A percentile compares a stretch with the other conserved stretches of the same genome.
Conservation (phyloP, 352 stramenopile species). For the Globisporangium spiculum region DNA sequence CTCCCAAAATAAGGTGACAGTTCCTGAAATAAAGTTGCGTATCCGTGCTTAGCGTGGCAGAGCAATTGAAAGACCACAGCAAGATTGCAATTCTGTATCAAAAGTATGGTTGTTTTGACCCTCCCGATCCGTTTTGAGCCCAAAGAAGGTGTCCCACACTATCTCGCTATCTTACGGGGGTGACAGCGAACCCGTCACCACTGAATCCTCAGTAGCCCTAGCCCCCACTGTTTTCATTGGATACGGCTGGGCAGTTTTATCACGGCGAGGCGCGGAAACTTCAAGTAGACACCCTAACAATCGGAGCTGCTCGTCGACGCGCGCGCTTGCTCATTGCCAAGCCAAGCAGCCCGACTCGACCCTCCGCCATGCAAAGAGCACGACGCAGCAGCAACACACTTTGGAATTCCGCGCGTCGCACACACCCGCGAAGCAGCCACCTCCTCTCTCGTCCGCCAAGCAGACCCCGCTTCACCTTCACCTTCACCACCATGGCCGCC, state of each 20-base stretch:
- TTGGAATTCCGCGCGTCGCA: slow-evolving; percentile 24
- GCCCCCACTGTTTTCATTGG: slow-evolving; percentile 13
- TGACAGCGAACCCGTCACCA: slow-evolving; percentile 17
- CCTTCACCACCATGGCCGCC: slow-evolving; percentile 29
- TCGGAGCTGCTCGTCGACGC: slow-evolving; percentile 1
- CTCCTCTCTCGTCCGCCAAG: slow-evolving; percentile 6
- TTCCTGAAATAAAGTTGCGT: too few species aligned
- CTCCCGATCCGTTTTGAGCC: too few species aligned
- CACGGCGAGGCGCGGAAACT: slow-evolving; percentile 3
- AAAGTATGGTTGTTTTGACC: too few species aligned
- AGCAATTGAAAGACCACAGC: too few species aligned
- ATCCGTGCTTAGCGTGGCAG: background rate
- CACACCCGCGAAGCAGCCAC: slow-evolving; percentile 16
- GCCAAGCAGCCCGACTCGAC: background rate
- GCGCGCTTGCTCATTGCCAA: background rate
- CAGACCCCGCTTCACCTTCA: slow-evolving; percentile 15
- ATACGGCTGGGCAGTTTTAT: slow-evolving; percentile 12
- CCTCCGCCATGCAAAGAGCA: background rate
- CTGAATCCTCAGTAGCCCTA: slow-evolving; percentile 7
- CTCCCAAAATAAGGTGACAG: background rate
- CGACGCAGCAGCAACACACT: slow-evolving; percentile 6
- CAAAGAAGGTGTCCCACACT: background rate
- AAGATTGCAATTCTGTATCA: too few species aligned
- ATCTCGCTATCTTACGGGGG: background rate
- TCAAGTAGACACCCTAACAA: slow-evolving; percentile 13